Evolutionary conservation across 257 asterid genomes (phyloP), one percentile per base, ranked within the genome.

Genomic region (Solanum piurae): DNA sequence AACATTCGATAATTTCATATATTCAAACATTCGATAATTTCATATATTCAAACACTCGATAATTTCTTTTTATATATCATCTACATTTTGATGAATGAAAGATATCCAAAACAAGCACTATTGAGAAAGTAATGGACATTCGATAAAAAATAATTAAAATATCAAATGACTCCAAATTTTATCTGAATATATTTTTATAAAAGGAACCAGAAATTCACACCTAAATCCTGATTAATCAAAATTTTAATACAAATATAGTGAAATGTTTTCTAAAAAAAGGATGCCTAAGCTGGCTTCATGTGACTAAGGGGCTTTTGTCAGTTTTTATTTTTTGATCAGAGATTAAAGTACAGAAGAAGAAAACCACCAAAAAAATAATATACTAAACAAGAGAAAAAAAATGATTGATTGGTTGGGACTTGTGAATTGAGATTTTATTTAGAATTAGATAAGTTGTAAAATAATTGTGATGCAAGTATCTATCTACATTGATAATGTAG

Each of bases 161-260:
- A 1, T 58, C 12, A 8, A 7, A 21, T 58, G 0, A 9, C 0
- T 0, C 0, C 1, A 52, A 16, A 16, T 6, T 52, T 5, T 52
- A 52, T 2, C 5, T 21, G 5, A 20, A 52, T 6, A 18, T 18
- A 52, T 52, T 52, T 18, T 58, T 58, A 5, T 49, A 5, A 49
- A 16, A 49, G 13, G 0, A 46, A 49, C 0, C 6, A 49, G 0
- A 16, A 2, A 49, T 49, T 49, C 14, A n/a, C 5, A 49, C 8
- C 9, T 49, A 5, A 58, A 58, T 58, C 0, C 1, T 2, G 0
- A 60, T 60, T 9, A 21, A 60, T 21, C 2, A 0, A 58, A 21
- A 21, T 0, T 8, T 58, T 8, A 21, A 16, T 52, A 16, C 8
- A 5, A 16, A 18, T 60, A 20, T 1, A 2, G 0, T 2, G 7